phyloP scores from a whole-genome alignment of 176 grass and related monocot genomes.

The Lolium multiflorum region DNA sequence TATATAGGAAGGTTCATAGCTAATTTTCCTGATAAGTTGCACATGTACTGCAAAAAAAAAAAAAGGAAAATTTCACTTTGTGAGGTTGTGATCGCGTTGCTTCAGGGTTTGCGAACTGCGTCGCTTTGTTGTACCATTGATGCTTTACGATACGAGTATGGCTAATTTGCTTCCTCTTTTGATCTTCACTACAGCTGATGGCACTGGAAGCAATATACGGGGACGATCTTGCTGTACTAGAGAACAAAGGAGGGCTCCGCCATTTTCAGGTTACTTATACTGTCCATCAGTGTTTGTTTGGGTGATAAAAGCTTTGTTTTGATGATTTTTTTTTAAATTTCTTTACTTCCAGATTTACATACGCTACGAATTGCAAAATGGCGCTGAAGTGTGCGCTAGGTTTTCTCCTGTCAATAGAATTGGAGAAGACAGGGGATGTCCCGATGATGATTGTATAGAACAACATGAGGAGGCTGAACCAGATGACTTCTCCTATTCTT shows the following conservation, averaged over 20 bases:
- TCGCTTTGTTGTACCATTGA: background rate
- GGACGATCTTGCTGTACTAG: constrained; percentile 38
- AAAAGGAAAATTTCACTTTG: background rate
- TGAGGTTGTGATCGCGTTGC: background rate
- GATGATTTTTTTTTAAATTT: background rate
- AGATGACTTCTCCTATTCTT: constrained; percentile 48
- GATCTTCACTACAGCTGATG: constrained; percentile 40
- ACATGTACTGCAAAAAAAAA: no score
- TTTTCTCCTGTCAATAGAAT: constrained; percentile 18
- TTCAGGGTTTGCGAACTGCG: background rate
- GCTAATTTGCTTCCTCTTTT: background rate
- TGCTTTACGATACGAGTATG: background rate
- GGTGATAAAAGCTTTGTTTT: background rate
- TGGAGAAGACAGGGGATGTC: constrained; percentile 10
- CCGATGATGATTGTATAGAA: background rate
- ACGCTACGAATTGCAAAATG: constrained; percentile 30
- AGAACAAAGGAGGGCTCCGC: constrained; percentile 47
- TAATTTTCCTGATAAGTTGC: background rate
- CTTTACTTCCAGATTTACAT: constrained; percentile 31
- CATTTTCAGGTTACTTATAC: constrained; percentile 52
- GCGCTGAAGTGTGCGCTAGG: constrained; percentile 23
- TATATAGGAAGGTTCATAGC: background rate
- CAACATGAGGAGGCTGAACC: constrained; percentile 18
- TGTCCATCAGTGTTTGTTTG: background rate
- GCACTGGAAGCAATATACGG: constrained; percentile 66